These are phyloP conservation scores for Melanogaster broomeanus DNA, from an alignment of 768 basidiomycete genomes.

Conservation along the genomic window DNA sequence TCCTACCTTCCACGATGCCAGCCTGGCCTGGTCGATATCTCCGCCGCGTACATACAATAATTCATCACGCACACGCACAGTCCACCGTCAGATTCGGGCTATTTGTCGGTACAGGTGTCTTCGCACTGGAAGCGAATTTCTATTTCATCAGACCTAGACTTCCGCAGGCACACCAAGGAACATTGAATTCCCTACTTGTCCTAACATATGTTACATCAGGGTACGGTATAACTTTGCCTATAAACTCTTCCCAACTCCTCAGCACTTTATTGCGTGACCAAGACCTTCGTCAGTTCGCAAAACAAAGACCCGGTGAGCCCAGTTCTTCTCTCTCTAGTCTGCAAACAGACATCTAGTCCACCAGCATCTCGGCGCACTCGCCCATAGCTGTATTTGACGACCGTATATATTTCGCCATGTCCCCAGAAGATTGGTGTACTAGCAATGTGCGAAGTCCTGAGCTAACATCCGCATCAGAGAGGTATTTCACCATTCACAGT, in stretches of 20 bases:
- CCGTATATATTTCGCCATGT: slow-evolving; percentile 70
- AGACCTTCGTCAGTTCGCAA: slow-evolving; percentile 62
- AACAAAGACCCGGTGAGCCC: slow-evolving; percentile 50
- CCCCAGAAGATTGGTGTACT: slow-evolving; percentile 80
- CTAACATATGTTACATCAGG: not conserved
- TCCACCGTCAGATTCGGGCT: not conserved
- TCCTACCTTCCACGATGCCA: not conserved
- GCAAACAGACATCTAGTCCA: slow-evolving; percentile 43
- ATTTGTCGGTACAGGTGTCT: not conserved
- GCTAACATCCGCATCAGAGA: slow-evolving; percentile 23
- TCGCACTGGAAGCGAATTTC: not conserved
- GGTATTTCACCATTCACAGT: not conserved
- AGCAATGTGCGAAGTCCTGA: slow-evolving; percentile 15
- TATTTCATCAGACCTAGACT: not conserved
- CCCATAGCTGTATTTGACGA: slow-evolving; percentile 62
- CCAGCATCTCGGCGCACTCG: slow-evolving; percentile 59
- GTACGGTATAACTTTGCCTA: slow-evolving; percentile 48
- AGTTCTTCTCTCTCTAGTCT: slow-evolving; percentile 20
- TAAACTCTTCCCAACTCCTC: slow-evolving; percentile 66
- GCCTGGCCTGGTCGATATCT: not conserved
- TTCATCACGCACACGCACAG: not conserved
- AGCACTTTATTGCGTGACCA: slow-evolving; percentile 58
- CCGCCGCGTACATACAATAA: too few species aligned
- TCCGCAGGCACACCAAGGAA: not conserved
- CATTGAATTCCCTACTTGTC: not conserved